Percentiles rank a stretch among this genome's conserved stretches.
These are phyloP conservation scores for Moricandia moricandioides DNA, from an alignment of 345 rosid genomes.

Conservation along the genomic window DNA sequence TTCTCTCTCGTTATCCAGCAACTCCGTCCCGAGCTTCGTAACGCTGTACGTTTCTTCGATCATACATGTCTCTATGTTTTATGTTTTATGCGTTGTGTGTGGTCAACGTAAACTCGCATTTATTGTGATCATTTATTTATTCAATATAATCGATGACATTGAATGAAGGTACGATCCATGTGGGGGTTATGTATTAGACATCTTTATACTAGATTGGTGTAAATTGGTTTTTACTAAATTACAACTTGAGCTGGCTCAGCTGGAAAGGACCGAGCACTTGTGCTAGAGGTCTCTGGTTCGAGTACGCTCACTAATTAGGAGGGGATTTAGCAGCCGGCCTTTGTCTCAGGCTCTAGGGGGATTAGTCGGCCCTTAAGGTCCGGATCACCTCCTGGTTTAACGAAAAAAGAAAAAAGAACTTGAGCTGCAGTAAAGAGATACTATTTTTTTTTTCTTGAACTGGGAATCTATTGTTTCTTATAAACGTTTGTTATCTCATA, in stretches of 20 bases:
- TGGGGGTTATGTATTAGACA: not conserved
- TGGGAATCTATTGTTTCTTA: not conserved
- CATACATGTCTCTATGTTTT: too few species aligned
- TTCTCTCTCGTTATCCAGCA: constrained; percentile 90
- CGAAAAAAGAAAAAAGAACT: too few species aligned
- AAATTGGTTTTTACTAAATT: not conserved
- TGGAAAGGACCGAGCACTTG: too few species aligned
- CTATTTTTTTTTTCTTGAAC: not conserved
- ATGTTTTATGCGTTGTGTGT: too few species aligned
- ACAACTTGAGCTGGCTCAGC: not conserved
- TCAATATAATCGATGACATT: not conserved
- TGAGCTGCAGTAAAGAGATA: not conserved
- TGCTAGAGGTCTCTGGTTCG: too few species aligned
- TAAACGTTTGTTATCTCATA: not conserved
- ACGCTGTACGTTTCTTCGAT: constrained; percentile 57
- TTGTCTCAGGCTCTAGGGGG: too few species aligned
- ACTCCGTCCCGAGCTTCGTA: constrained; percentile 69
- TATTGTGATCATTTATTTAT: too few species aligned
- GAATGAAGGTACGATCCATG: not conserved
- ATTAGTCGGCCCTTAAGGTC: too few species aligned
- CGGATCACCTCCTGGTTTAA: too few species aligned
- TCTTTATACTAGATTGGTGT: not conserved
- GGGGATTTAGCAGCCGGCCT: too few species aligned
- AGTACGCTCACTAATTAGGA: too few species aligned
- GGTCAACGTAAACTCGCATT: too few species aligned